These are phyloP conservation scores for Rhodamnia rubescens DNA, from an alignment of 345 rosid genomes.

Conservation along the genomic window DNA sequence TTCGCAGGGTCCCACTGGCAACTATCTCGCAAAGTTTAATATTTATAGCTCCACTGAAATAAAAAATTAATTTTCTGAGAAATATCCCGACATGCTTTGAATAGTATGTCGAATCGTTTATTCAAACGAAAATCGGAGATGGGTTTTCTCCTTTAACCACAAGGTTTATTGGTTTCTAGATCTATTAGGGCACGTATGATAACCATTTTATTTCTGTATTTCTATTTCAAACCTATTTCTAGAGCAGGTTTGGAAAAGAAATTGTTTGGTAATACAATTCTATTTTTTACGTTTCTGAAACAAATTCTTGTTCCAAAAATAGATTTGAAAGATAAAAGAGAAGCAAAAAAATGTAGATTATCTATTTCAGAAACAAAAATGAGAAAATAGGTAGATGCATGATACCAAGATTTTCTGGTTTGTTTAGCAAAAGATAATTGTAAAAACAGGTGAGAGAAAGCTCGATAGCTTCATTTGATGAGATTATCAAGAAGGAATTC, in stretches of 20 bases:
- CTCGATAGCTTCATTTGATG: background rate
- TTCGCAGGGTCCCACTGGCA: background rate
- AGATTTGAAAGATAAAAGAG: no score
- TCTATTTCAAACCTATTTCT: no score
- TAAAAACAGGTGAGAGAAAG: background rate
- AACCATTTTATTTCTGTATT: no score
- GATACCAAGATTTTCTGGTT: background rate
- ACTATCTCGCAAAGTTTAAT: background rate
- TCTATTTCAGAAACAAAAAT: no score
- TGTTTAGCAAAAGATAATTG: background rate
- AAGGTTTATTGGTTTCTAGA: background rate
- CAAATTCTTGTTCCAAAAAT: no score
- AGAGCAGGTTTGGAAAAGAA: no score
- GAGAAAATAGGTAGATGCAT: background rate
- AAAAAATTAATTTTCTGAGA: background rate
- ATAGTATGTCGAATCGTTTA: background rate
- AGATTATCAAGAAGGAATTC: background rate
- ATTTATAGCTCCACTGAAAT: background rate
- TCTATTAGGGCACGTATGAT: no score
- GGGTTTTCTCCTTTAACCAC: background rate
- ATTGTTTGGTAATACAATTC: no score
- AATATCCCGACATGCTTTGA: background rate
- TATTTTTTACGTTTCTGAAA: no score
- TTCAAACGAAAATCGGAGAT: background rate
- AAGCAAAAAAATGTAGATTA: no score